These are phyloP conservation scores for Kazachstania sp. DNA, from an alignment of 1,139 yeast genomes.

Conservation along the genomic window DNA sequence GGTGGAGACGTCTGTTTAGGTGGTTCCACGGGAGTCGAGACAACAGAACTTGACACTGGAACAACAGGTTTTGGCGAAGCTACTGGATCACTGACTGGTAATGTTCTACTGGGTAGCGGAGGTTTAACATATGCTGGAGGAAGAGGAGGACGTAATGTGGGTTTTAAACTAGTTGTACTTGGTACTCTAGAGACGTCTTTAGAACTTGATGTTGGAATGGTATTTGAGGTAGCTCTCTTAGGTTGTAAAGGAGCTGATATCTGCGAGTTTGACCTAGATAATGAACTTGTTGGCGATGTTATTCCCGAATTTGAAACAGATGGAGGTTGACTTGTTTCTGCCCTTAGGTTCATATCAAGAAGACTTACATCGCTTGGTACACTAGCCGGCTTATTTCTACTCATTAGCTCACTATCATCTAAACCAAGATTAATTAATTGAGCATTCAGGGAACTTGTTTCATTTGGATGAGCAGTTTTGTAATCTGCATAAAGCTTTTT, in stretches of 20 bases:
- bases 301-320: background rate
- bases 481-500: slow-evolving; percentile 46
- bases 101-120: background rate
- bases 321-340: background rate
- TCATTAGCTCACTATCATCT: slow-evolving; percentile 6
- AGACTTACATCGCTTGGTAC: slow-evolving; percentile 7
- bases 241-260: slow-evolving; percentile 5
- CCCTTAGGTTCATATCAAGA: slow-evolving; percentile 4
- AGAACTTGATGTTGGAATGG: background rate
- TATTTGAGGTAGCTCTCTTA: background rate
- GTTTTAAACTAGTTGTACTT: slow-evolving; percentile 11
- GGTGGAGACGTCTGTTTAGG: slow-evolving; percentile 25
- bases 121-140: slow-evolving; percentile 20
- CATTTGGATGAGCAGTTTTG: slow-evolving; percentile 30
- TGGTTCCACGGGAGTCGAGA: slow-evolving; percentile 10
- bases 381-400: background rate
- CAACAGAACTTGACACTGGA: background rate
- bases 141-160: slow-evolving; percentile 26
- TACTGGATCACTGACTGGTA: background rate
- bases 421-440: slow-evolving; percentile 10
- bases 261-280: slow-evolving; percentile 4
- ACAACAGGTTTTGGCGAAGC: background rate
- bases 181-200: slow-evolving; percentile 1
- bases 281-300: slow-evolving; percentile 1
- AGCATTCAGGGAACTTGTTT: slow-evolving; percentile 18